phyloP scores from a whole-genome alignment of 257 asterid genomes.

The Galeopsis tetrahit region DNA sequence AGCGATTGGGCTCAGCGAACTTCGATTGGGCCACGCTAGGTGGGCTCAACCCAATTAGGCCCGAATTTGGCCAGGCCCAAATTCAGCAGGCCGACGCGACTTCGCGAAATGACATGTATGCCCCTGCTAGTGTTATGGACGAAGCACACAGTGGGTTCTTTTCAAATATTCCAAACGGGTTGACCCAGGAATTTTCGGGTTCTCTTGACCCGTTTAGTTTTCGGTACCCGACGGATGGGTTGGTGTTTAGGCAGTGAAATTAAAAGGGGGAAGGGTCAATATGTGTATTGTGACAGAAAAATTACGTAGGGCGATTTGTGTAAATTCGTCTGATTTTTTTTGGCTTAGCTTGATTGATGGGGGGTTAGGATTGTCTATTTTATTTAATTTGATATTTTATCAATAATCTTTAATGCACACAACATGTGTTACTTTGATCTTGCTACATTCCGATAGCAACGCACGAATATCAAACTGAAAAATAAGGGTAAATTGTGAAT shows the following conservation, averaged over 20 bases:
- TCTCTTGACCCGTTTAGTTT: conserved; percentile 56
- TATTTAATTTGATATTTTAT: neutral
- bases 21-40: conserved; percentile 85
- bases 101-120: conserved; percentile 36
- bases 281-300: conserved; percentile 25
- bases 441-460: too few relatives aligned
- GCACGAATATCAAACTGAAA: too few relatives aligned
- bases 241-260: conserved; percentile 54
- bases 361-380: neutral
- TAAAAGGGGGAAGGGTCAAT: neutral
- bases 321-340: conserved; percentile 37
- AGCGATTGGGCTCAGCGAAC: conserved; percentile 56
- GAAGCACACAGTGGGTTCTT: conserved; percentile 53
- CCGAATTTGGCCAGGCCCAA: conserved; percentile 44
- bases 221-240: conserved; percentile 51
- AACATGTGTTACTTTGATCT: too few relatives aligned
- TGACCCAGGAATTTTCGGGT: conserved; percentile 28
- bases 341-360: conserved; percentile 18
- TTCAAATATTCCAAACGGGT: conserved; percentile 34
- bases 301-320: conserved; percentile 35
- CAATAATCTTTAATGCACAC: neutral
- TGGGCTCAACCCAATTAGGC: conserved; percentile 44
- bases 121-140: conserved; percentile 36
- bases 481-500: too few relatives aligned
- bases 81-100: conserved; percentile 19